Evolutionary conservation across 768 basidiomycete genomes (phyloP).

Genomic region (Sarcomyxa edulis): DNA sequence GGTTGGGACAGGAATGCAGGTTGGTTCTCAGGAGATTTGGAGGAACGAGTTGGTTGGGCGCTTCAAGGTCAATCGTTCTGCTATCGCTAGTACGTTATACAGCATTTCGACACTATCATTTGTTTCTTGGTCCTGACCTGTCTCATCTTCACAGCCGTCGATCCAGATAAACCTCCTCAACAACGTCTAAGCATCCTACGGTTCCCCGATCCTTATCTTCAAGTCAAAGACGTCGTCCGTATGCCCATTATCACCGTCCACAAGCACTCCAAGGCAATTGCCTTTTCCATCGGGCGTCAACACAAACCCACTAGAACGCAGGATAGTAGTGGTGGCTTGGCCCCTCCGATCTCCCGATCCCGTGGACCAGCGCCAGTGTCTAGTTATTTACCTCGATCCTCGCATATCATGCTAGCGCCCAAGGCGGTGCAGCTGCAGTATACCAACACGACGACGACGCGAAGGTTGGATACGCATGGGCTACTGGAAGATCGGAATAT

Average conservation of each 20-base stretch:
- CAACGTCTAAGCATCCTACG: constrained; percentile 64
- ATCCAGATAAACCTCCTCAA: constrained; percentile 54
- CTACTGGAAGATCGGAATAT: constrained; percentile 44
- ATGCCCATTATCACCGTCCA: constrained; percentile 71
- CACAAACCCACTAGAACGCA: constrained; percentile 36
- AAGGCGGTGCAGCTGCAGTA: constrained; percentile 75
- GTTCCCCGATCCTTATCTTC: constrained; percentile 43
- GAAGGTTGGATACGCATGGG: constrained; percentile 63
- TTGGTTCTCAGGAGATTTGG: constrained; percentile 63
- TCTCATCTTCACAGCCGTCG: constrained; percentile 27
- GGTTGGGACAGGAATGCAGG: constrained; percentile 42
- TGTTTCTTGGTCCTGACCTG: constrained; percentile 2
- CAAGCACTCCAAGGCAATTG: constrained; percentile 74
- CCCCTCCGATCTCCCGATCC: constrained; percentile 3
- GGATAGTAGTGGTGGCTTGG: constrained; percentile 7
- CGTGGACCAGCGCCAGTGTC: constrained; percentile 9
- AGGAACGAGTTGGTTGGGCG: constrained; percentile 55
- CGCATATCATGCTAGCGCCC: constrained; percentile 65
- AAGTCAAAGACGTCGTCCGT: constrained; percentile 28
- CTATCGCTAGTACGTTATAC: no score
- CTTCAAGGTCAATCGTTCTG: constrained; percentile 61
- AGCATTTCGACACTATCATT: no score
- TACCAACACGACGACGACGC: constrained; percentile 70
- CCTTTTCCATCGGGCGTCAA: constrained; percentile 70
- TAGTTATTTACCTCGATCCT: no score